phyloP scores from a whole-genome alignment of 139 green algal genomes.

The Mychonastes homosphaera region DNA sequence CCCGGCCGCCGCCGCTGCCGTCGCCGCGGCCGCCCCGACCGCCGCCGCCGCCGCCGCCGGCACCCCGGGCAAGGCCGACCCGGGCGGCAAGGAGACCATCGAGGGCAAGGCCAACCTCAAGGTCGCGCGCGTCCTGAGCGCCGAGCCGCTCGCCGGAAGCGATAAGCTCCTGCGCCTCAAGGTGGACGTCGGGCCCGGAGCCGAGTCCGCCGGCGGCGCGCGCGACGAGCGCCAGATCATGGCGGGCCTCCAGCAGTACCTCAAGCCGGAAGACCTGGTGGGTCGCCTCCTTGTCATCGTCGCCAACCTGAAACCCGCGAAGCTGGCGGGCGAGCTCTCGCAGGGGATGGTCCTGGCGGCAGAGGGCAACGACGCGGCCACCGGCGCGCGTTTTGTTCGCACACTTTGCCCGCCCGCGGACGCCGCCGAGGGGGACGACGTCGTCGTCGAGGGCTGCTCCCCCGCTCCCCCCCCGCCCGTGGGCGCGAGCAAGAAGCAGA shows the following conservation, averaged over 20 bases:
- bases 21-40: too few relatives aligned
- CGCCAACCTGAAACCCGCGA: constrained; percentile 42
- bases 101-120: background rate
- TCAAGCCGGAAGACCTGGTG: constrained; percentile 19
- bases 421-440: background rate
- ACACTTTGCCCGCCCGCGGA: background rate
- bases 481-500: too few relatives aligned
- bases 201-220: too few relatives aligned
- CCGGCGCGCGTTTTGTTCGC: too few relatives aligned
- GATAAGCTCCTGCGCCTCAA: constrained; percentile 34
- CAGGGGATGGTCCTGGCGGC: constrained; percentile 45
- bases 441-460: constrained; percentile 11
- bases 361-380: constrained; percentile 1
- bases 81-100: background rate
- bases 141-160: constrained; percentile 19
- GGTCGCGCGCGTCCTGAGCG: constrained; percentile 14
- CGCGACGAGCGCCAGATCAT: constrained; percentile 24
- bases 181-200: constrained; percentile 28
- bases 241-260: constrained; percentile 27
- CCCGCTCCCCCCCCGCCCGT: too few relatives aligned
- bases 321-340: constrained; percentile 31
- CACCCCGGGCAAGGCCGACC: too few relatives aligned
- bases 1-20: too few relatives aligned
- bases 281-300: constrained; percentile 20
- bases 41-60: too few relatives aligned